Base-by-base conservation (phyloP, 2,329 filamentous ascomycete species). In the Exophiala spinifera region DNA sequence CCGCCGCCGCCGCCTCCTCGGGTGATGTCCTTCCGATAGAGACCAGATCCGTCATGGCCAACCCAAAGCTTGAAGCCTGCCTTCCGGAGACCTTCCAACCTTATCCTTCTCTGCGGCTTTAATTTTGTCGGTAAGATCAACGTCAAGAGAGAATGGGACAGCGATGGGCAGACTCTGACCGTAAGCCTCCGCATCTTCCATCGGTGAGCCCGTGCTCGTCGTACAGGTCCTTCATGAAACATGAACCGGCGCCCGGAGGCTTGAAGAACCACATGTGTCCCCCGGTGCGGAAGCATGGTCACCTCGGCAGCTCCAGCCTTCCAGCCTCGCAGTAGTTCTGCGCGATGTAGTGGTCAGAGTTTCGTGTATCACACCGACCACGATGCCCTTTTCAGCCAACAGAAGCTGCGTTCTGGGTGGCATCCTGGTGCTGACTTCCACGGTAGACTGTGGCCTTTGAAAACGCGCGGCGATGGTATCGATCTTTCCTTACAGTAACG, bases 1-100 rank as follows among this genome's bases (percentile, higher is more conserved):
- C 82, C 82, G 6, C 76, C 76, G 65, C 83, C 83, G 3, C 81
- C 80, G 1, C 82, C 82, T 7, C 76, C 76, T 8, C 72, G 68
- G 13, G 73, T 74, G 53, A 74, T 69, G 59, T 79, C 78, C 48
- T 76, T 72, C 15, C 70, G 67, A 7, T 67, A 63, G 52, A 77
- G 71, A 3, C 75, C 74, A 2, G 70, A 66, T 1, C 72, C 72
- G 44, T 75, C 71, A 11, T 69, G 56, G 14, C 71, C 70, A n/a
- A 65, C 65, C 53, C 74, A 70, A 14, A 74, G 61, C 33, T 67
- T 66, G 53, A 81, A 76, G 0, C 79, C 79, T 0, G 73, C 76
- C 34, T 70, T 73, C 39, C 69, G 65, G 2, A 82, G 66, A 0
- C 75, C 77, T 0, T 75, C n/a, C 70, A 2, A 79, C 64, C 6